Conservation (phyloP, 2,329 filamentous ascomycete genomes). For the Pseudocercospora ulei region DNA sequence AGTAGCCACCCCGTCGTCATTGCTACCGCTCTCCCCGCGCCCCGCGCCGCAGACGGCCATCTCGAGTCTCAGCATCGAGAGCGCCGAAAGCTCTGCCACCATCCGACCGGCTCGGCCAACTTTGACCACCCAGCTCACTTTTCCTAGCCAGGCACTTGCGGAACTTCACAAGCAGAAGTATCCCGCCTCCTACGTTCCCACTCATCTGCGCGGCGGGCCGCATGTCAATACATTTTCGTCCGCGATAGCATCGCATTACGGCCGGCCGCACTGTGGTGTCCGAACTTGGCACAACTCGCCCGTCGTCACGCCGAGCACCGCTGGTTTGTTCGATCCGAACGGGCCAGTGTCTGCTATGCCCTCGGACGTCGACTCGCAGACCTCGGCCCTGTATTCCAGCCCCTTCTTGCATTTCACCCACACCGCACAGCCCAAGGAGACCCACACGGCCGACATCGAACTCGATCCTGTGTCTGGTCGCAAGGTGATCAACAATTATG, state of each 20-base stretch:
- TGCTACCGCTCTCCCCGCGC: constrained; percentile 25
- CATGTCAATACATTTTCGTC: constrained; percentile 38
- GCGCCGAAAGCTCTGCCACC: constrained; percentile 35
- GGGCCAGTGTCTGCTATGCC: constrained; percentile 29
- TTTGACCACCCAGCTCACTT: constrained; percentile 32
- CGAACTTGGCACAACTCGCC: constrained; percentile 42
- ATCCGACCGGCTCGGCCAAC: constrained; percentile 26
- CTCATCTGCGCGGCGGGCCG: constrained; percentile 38
- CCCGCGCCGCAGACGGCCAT: constrained; percentile 36
- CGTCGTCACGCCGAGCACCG: constrained; percentile 36
- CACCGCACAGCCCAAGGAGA: constrained; percentile 48
- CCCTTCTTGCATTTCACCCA: constrained; percentile 45
- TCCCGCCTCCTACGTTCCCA: constrained; percentile 33
- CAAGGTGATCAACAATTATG: constrained; percentile 95
- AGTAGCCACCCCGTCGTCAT: constrained; percentile 11
- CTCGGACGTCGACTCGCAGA: constrained; percentile 30
- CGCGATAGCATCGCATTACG: constrained; percentile 37
- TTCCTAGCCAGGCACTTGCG: constrained; percentile 45
- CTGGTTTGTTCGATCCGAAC: constrained; percentile 39
- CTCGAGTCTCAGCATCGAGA: constrained; percentile 38
- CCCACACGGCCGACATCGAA: constrained; percentile 83
- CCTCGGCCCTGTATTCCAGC: constrained; percentile 40
- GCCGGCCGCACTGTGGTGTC: constrained; percentile 30
- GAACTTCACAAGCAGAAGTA: constrained; percentile 42
- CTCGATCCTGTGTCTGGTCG: constrained; percentile 80